These are phyloP conservation scores for Saturnispora gosingensis DNA, from an alignment of 805 yeast genomes.

Conservation along the genomic window DNA sequence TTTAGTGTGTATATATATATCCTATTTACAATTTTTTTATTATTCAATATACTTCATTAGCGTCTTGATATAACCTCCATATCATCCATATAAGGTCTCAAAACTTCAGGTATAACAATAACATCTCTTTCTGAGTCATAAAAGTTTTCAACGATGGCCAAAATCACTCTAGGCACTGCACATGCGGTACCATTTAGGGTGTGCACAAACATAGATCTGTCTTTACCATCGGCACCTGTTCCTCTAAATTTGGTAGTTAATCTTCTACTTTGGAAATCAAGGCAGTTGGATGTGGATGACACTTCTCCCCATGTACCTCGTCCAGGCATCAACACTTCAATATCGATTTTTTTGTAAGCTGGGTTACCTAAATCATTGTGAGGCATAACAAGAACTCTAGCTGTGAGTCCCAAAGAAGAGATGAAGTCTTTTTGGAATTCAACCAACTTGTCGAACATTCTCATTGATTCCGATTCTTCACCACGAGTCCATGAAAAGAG, in stretches of 20 bases:
- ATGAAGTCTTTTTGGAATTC: constrained; percentile 59
- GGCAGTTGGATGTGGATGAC: constrained; percentile 84
- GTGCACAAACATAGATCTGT: constrained; percentile 42
- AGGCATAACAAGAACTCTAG: constrained; percentile 83
- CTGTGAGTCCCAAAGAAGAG: constrained; percentile 59
- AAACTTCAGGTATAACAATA: constrained; percentile 56
- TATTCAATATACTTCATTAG: not conserved
- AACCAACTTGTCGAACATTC: constrained; percentile 51
- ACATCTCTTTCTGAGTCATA: constrained; percentile 50
- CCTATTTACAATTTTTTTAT: not conserved
- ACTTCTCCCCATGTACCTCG: constrained; percentile 88
- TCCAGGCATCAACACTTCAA: constrained; percentile 99
- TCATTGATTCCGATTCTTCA: constrained; percentile 26
- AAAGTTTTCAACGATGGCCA: constrained; percentile 82
- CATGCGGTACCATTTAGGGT: constrained; percentile 93
- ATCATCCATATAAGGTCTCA: constrained; percentile 67
- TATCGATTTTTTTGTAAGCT: constrained; percentile 83
- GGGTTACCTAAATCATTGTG: constrained; percentile 89
- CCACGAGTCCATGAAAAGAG: constrained; percentile 64
- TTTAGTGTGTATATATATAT: not conserved
- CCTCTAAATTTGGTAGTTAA: constrained; percentile 53
- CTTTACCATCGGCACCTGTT: constrained; percentile 24
- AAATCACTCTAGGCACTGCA: constrained; percentile 86
- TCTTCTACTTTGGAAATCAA: constrained; percentile 83
- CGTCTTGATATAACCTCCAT: constrained; percentile 14